Base-by-base conservation (phyloP, 345 rosid genomes). In the Syzygium aqueum region DNA sequence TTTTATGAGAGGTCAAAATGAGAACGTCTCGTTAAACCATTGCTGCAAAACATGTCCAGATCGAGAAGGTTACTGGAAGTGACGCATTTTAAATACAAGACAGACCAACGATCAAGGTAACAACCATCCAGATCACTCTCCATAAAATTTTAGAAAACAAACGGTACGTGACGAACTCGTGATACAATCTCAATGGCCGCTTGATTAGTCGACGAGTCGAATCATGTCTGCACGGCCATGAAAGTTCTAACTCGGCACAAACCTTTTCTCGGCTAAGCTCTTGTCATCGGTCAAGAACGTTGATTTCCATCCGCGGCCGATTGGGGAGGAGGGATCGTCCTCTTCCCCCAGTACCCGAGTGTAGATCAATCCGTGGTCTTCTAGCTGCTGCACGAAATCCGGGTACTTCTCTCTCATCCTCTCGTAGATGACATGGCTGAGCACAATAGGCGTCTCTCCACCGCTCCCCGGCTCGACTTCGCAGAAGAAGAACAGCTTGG, bases 271-370 rank as follows among this genome's bases (percentile, higher is more conserved):
- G 17, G 98, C 98, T 6, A 95, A 87, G 52, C 67, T 90, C 93
- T 92, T 94, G 91, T 97, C 95, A 1, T 93, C 88, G 1, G 98
- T 97, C 92, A 94, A 88, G 94, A 97, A 97, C 1, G 98, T 95
- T 0, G 98, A 97, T 90, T 97, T 97, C 99, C 99, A 97, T 2
- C 98, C 97, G 9, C 99, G 96, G 52, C 99, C 99, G 85, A 96
- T 95, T 5, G 98, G 96, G 12, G 99, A 96, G 1, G 98, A 93
- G 14, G 96, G 96, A 85, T 97, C 95, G 59, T 96, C 97, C 10
- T 89, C 95, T 87, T 96, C 99, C 16, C 96, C 96, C 57, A 96
- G 87, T 27, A 97, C 93, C 85, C 97, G 91, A 12, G 90, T 93
- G 52, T 96, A 97, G 19, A 96, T 57, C 90, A 97, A 87, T 21